These are phyloP conservation scores for Hemileccinum impolitum DNA, from an alignment of 768 basidiomycete species.

Conservation along the genomic window DNA sequence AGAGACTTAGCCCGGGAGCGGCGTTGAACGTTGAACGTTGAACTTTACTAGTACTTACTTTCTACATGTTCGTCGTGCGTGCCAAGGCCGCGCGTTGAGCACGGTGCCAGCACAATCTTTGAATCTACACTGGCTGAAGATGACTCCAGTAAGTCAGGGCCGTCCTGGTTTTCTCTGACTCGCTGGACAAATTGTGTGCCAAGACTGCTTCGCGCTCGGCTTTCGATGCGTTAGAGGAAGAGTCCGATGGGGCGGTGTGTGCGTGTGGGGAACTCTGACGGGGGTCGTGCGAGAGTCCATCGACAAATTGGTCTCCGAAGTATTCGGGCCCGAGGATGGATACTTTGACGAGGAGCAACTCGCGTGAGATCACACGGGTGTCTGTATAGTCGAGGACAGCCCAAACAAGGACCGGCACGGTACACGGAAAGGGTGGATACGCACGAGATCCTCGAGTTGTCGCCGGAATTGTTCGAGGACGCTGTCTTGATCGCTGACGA, in stretches of 20 bases:
- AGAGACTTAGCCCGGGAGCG: too few species aligned
- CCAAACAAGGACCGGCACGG: conserved; percentile 72
- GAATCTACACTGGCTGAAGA: too few species aligned
- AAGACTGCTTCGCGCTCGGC: conserved; percentile 67
- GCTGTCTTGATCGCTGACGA: conserved; percentile 93
- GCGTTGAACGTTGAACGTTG: too few species aligned
- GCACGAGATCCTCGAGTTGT: conserved; percentile 92
- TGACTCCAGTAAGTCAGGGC: too few species aligned
- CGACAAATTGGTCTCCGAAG: conserved; percentile 84
- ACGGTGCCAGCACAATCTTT: too few species aligned
- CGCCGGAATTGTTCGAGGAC: conserved; percentile 96
- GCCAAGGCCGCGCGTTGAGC: too few species aligned
- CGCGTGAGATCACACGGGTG: conserved; percentile 86
- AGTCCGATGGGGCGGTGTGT: neutral
- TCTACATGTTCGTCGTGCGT: too few species aligned
- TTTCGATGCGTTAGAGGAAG: conserved; percentile 42
- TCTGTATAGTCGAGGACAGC: conserved; percentile 97
- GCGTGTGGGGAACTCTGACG: conserved; percentile 36
- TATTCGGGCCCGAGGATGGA: conserved; percentile 98
- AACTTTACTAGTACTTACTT: too few species aligned
- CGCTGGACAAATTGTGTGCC: conserved; percentile 79
- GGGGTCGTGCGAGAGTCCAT: conserved; percentile 81
- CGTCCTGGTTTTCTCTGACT: too few species aligned
- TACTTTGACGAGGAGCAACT: conserved; percentile 92
- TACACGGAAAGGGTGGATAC: conserved; percentile 30